Conservation (phyloP, 768 basidiomycete genomes). For the Mycena sanguinolenta region DNA sequence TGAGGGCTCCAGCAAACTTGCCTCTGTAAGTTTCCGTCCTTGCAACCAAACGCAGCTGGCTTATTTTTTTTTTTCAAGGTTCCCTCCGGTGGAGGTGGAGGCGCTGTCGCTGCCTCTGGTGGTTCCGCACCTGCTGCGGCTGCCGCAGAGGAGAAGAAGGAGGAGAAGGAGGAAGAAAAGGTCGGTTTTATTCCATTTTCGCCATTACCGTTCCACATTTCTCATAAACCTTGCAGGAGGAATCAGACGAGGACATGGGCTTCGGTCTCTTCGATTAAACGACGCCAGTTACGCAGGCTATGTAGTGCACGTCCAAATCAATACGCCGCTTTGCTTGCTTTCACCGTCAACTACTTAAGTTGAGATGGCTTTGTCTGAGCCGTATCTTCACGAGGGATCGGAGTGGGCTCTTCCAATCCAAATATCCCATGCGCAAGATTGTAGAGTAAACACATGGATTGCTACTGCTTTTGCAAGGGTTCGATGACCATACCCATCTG, state of each 20-base stretch:
- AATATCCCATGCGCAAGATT: not conserved
- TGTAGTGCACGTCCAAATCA: conserved; percentile 21
- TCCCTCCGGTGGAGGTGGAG: conserved; percentile 92
- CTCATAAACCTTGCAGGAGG: conserved; percentile 66
- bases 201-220: conserved; percentile 10
- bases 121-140: conserved; percentile 71
- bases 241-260: conserved; percentile 99
- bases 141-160: conserved; percentile 82
- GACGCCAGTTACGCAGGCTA: conserved; percentile 14
- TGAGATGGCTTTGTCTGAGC: too few species aligned
- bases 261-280: conserved; percentile 97
- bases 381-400: too few species aligned
- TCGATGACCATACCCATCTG: conserved; percentile 81
- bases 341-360: too few species aligned
- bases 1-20: conserved; percentile 92
- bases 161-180: conserved; percentile 94
- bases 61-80: conserved; percentile 56
- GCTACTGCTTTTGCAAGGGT: conserved; percentile 47
- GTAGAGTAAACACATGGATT: not conserved
- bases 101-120: conserved; percentile 65
- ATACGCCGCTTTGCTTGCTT: conserved; percentile 23
- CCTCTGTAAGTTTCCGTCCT: conserved; percentile 73
- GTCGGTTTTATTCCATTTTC: conserved; percentile 52
- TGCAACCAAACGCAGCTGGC: not conserved
- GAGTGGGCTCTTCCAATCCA: too few species aligned